Evolutionary conservation across 2,329 filamentous ascomycete genomes (phyloP), one percentile per base, ranked within the genome.

Genomic region (Fusarium compactum): DNA sequence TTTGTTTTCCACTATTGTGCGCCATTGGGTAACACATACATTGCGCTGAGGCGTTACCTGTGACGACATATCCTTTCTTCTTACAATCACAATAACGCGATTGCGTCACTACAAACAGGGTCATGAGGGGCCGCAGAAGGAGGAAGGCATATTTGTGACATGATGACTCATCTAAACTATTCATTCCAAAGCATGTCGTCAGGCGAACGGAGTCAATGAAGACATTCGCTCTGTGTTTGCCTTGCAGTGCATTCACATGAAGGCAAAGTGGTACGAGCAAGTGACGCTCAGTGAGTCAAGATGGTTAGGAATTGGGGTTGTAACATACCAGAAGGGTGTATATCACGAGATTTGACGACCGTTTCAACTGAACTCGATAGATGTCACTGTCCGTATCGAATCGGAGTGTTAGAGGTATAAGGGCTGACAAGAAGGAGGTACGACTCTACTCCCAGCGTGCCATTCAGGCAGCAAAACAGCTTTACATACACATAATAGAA

Each of bases 11-110:
- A 58, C 52, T 38, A 62, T 67, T 66, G 51, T 73, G 63, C 65
- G 62, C 67, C 51, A 64, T 76, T 75, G 74, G 74, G 70, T 75
- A 76, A 52, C 54, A 41, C 50, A 69, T 69, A 66, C 62, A 71
- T 63, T 65, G 58, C 63, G 62, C 66, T 47, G 47, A 53, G 56
- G 62, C 73, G 63, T 61, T 63, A 51, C 61, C 63, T 69, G 62
- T 51, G 58, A 55, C 45, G 53, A 58, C 50, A 48, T 54, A 40
- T 53, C 56, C 65, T 57, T 64, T 62, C 47, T 54, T 40, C 59
- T 57, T 62, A 67, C 50, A 64, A 74, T 38, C 18, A 38, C 41
- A 54, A 51, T 52, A 65, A 56, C 50, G 61, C 65, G 66, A 69
- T 69, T 64, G 45, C 59, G 70, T 34, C 63, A 64, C 62, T 22